phyloP scores from a whole-genome alignment of 2,329 filamentous ascomycete genomes.

The Hymenoscyphus linearis region DNA sequence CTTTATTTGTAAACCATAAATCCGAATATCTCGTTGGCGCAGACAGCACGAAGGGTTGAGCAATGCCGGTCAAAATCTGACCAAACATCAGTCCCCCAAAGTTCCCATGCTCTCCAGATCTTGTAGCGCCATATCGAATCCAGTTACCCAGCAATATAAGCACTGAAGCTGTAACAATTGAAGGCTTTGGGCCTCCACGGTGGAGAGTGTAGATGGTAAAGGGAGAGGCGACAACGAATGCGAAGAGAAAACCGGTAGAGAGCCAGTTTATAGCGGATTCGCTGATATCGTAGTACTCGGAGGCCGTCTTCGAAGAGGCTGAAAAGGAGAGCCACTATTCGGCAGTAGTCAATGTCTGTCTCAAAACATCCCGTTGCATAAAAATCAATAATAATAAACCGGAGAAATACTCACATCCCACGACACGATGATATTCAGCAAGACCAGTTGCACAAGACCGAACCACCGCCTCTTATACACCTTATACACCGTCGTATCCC shows the following conservation, averaged over 20 bases:
- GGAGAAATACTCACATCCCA: conserved; percentile 72
- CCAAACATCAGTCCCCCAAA: conserved; percentile 83
- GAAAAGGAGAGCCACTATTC: conserved; percentile 85
- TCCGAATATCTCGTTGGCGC: conserved; percentile 90
- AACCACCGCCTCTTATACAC: conserved; percentile 88
- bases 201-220: conserved; percentile 73
- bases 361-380: background rate
- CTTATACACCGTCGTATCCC: conserved; percentile 34
- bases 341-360: conserved; percentile 8
- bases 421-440: conserved; percentile 88
- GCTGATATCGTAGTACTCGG: conserved; percentile 68
- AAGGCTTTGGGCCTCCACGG: conserved; percentile 66
- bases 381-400: background rate
- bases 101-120: conserved; percentile 47
- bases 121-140: conserved; percentile 75
- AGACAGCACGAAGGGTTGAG: conserved; percentile 86
- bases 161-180: conserved; percentile 67
- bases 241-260: conserved; percentile 79
- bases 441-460: conserved; percentile 73
- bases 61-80: conserved; percentile 81
- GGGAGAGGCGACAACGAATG: conserved; percentile 71
- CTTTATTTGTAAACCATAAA: conserved; percentile 84
- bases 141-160: conserved; percentile 82
- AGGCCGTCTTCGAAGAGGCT: conserved; percentile 69
- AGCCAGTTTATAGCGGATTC: conserved; percentile 88